Percentiles rank a stretch among this genome's conserved stretches.
Conservation (phyloP, 768 basidiomycete species). For the Kwoniella sp. region DNA sequence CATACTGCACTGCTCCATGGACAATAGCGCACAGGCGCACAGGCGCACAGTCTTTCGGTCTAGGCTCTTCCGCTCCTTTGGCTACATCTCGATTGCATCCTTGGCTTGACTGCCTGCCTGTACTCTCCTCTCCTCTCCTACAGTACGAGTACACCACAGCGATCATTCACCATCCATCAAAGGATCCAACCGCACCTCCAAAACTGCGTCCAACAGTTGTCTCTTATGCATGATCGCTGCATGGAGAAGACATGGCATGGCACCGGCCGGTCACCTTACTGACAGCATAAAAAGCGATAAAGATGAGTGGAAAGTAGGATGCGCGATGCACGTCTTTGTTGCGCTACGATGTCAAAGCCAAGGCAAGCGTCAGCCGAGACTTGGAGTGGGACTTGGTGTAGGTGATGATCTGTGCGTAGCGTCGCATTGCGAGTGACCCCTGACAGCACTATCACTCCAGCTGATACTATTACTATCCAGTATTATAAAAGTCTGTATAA, state of each 20-base stretch:
- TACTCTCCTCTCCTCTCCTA: too few species aligned
- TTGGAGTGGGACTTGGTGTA: neutral
- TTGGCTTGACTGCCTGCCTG: too few species aligned
- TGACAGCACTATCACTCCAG: neutral
- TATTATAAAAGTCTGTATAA: too few species aligned
- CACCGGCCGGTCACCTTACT: too few species aligned
- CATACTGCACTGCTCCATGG: neutral
- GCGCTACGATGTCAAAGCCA: neutral
- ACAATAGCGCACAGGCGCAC: too few species aligned
- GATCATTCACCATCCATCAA: neutral
- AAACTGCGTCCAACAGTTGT: neutral
- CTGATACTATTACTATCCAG: too few species aligned
- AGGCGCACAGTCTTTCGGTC: neutral
- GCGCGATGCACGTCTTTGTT: conserved; percentile 1
- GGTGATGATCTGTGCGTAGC: conserved; percentile 1
- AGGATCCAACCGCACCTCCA: neutral
- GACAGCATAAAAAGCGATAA: neutral
- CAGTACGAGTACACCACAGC: too few species aligned
- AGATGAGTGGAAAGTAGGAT: neutral
- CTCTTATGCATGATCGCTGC: neutral
- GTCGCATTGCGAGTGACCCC: conserved; percentile 1
- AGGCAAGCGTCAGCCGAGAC: neutral
- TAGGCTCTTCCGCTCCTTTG: too few species aligned
- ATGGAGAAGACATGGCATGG: too few species aligned
- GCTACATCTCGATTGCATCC: too few species aligned